Conservation (phyloP, 768 basidiomycete species). For the Boletus speciosus region DNA sequence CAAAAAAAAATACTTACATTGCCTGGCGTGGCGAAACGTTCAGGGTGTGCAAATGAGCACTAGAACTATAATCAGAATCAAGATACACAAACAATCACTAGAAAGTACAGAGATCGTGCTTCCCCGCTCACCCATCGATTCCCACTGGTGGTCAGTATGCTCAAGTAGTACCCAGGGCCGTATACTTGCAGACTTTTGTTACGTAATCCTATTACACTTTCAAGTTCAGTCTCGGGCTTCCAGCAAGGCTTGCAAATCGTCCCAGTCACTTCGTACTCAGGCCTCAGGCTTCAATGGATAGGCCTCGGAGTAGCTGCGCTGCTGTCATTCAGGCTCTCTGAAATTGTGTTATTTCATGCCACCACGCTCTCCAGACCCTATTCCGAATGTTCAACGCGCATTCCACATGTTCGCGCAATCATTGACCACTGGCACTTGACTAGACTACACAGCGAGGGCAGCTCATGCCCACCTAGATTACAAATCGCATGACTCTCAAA, state of each 20-base stretch:
- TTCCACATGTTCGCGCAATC: constrained; percentile 33
- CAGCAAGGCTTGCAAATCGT: constrained; percentile 1
- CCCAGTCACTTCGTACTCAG: constrained; percentile 1
- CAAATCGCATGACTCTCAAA: constrained; percentile 15
- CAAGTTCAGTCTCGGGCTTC: not conserved
- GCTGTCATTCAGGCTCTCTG: constrained; percentile 12
- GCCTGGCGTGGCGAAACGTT: not conserved
- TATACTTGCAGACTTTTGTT: not conserved
- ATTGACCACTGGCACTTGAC: constrained; percentile 24
- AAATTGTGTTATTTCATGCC: constrained; percentile 16
- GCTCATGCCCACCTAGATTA: constrained; percentile 23
- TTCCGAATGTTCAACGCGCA: constrained; percentile 30
- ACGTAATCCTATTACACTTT: constrained; percentile 9
- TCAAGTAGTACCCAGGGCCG: too few species aligned
- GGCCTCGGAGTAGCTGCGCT: constrained; percentile 8
- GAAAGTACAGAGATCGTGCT: not conserved
- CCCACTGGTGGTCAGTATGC: too few species aligned
- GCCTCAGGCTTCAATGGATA: constrained; percentile 1
- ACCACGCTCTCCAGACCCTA: constrained; percentile 27
- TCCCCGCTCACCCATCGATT: not conserved
- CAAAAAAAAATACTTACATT: not conserved
- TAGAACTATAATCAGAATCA: not conserved
- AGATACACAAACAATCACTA: not conserved
- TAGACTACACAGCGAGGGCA: constrained; percentile 23
- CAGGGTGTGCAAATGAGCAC: not conserved